phyloP scores from a whole-genome alignment of 805 yeast genomes.

The Pichia thaimueangensis region DNA sequence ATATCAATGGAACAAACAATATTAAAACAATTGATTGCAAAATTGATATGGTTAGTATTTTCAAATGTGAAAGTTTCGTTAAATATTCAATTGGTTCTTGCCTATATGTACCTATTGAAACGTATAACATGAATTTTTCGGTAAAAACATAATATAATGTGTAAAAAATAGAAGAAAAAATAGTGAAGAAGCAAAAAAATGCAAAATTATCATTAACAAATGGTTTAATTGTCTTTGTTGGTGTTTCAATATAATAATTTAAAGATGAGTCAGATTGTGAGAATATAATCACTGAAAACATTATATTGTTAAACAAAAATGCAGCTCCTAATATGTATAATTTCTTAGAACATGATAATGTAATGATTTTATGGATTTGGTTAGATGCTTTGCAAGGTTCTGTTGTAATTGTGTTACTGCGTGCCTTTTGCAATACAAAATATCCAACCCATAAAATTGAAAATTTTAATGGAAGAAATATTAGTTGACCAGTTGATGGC shows the following conservation, averaged over 20 bases:
- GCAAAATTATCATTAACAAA: constrained; percentile 39
- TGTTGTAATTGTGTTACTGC: constrained; percentile 24
- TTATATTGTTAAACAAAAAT: constrained; percentile 17
- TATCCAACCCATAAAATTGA: constrained; percentile 25
- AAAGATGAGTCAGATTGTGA: constrained; percentile 20
- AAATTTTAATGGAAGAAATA: constrained; percentile 23
- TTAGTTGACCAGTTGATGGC: constrained; percentile 18
- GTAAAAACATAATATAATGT: constrained; percentile 44
- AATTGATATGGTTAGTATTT: constrained; percentile 24
- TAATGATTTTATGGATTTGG: constrained; percentile 22
- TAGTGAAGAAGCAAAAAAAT: constrained; percentile 43
- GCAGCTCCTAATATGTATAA: constrained; percentile 20
- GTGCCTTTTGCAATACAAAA: constrained; percentile 23
- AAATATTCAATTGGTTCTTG: constrained; percentile 33
- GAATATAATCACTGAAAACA: constrained; percentile 17
- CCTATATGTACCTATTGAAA: constrained; percentile 38
- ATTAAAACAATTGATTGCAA: constrained; percentile 35
- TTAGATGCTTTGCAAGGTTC: constrained; percentile 22
- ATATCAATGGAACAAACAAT: constrained; percentile 25
- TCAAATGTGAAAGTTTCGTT: constrained; percentile 7
- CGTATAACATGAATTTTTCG: constrained; percentile 49
- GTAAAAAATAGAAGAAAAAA: constrained; percentile 39
- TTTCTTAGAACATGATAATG: constrained; percentile 21
- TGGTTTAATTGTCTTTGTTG: constrained; percentile 36
- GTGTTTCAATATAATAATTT: constrained; percentile 26